Base-by-base conservation (phyloP, 1,284 basidiomycete genomes). In the Agaricales sp. region DNA sequence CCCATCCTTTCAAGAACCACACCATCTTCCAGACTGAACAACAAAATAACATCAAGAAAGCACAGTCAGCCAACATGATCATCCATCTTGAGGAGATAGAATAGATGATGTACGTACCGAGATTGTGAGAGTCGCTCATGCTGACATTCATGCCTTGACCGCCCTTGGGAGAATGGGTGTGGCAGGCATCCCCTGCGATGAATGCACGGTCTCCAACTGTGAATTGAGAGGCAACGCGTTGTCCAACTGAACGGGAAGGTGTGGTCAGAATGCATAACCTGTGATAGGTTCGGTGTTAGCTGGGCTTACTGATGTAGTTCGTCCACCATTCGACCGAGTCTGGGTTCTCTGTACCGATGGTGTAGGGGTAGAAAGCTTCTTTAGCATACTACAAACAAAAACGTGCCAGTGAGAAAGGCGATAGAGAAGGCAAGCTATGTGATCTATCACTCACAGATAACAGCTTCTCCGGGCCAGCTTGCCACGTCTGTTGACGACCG, bases 151-250 rank as follows among this genome's bases (percentile, higher is more conserved):
- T 85, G 3, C 82, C 82, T 59, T 82, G 73, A 6, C 76, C 75
- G 68, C 78, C 65, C 67, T 82, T 92, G 0, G 88, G 88, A 0
- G 86, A 89, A 63, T 92, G 89, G 0, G 89, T 92, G 58, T 92
- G 89, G 57, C 81, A 88, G 1, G 82, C 83, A 64, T 88, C 85
- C 1, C 87, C 87, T 1, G 80, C 85, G 53, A 91, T 90, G 63
- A 91, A 90, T 2, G 89, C 73, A 0, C 88, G 77, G 14, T 89
- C 78, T 20, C 78, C 63, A 2, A 75, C 67, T 2, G 82, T 80
- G 62, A 77, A 91, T 12, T 67, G 67, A 2, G 81, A 76, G 2
- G 86, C 85, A 1, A 91, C 82, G 4, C 87, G 77, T 59, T 91
- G 88, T 1, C 87, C 86, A 48, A 78, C 76, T 78, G 26, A 12